Conservation (phyloP, 2,329 filamentous ascomycete genomes). For the Talaromyces sp. region DNA sequence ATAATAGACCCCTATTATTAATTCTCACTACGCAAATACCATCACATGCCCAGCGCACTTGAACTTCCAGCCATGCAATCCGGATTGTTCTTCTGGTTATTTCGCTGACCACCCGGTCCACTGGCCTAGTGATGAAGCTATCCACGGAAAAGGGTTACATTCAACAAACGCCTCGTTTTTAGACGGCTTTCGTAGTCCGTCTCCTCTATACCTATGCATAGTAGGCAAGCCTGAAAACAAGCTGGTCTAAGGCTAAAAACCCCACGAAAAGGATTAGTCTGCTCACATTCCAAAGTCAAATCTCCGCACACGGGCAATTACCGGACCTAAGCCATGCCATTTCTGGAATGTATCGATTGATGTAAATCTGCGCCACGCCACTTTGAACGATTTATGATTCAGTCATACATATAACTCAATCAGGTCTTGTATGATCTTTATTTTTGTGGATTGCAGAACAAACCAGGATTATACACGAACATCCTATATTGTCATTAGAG, state of each 20-base stretch:
- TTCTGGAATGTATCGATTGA: background rate
- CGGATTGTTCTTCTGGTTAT: background rate
- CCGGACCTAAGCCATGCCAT: background rate
- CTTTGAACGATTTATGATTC: background rate
- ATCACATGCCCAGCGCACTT: background rate
- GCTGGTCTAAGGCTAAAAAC: background rate
- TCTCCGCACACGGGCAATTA: slow-evolving; percentile 11
- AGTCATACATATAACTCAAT: background rate
- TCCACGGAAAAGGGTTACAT: background rate
- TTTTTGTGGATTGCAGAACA: background rate
- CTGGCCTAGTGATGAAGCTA: background rate
- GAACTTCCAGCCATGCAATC: too few relatives aligned
- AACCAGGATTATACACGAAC: too few relatives aligned
- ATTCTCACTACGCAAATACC: background rate
- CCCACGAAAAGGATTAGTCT: background rate
- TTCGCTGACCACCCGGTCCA: background rate
- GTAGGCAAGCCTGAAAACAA: background rate
- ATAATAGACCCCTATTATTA: background rate
- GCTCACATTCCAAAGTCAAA: background rate
- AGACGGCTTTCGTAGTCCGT: background rate
- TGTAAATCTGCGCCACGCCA: background rate
- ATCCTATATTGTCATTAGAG: background rate
- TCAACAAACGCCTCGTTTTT: background rate
- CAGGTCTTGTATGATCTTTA: background rate
- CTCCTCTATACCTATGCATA: background rate